Conservation (phyloP, 148 eudicot species). For the Rhododendron vialii region DNA sequence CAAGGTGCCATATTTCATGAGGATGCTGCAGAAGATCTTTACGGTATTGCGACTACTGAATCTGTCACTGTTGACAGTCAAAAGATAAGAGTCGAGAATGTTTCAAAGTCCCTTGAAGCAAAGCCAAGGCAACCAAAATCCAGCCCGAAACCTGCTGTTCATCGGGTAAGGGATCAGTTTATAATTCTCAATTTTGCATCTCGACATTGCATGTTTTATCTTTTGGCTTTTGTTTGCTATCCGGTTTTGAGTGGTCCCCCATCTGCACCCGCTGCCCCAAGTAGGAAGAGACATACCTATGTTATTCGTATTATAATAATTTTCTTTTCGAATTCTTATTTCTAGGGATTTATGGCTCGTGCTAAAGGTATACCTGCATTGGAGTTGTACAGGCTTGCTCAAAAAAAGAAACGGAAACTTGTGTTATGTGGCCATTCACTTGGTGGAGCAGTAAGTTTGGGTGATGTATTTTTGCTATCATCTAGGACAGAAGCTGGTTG, state of each 20-base stretch:
- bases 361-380: constrained; percentile 99
- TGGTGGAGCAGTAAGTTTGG: constrained; percentile 91
- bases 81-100: constrained; percentile 38
- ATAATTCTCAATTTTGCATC: constrained; percentile 2
- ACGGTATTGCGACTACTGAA: constrained; percentile 41
- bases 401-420: constrained; percentile 86
- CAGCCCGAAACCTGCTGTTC: constrained; percentile 85
- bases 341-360: constrained; percentile 97
- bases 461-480: constrained; percentile 10
- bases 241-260: neutral
- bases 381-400: constrained; percentile 93
- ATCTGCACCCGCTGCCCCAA: neutral
- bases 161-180: constrained; percentile 54
- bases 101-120: constrained; percentile 41
- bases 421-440: constrained; percentile 99
- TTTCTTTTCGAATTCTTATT: constrained; percentile 10
- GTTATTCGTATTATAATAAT: neutral
- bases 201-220: constrained; percentile 5
- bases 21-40: constrained; percentile 48
- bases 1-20: constrained; percentile 97
- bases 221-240: constrained; percentile 8
- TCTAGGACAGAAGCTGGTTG: constrained; percentile 12
- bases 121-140: constrained; percentile 52
- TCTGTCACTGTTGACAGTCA: constrained; percentile 31
- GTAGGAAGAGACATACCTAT: neutral